phyloP scores from a whole-genome alignment of 352 stramenopile genomes.

The Globisporangium mamillatum region DNA sequence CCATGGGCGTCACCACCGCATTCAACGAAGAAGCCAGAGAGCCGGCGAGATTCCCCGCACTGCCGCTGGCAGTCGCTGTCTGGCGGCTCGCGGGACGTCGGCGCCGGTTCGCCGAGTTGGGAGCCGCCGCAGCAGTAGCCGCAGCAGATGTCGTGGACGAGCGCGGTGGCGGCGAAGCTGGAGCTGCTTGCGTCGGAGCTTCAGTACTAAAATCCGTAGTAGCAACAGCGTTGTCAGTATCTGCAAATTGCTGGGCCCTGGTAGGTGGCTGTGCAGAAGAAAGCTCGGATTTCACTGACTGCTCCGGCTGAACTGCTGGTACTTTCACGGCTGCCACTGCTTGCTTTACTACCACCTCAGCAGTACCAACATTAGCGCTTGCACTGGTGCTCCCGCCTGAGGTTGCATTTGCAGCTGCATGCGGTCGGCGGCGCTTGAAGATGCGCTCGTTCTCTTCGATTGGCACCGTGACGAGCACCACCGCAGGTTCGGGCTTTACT shows the following conservation, averaged over 20 bases:
- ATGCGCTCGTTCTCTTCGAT: slow-evolving; percentile 5
- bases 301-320: not conserved
- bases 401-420: not conserved
- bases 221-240: not conserved
- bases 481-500: not conserved
- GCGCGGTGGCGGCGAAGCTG: not conserved
- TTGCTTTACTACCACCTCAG: not conserved
- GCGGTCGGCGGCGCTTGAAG: slow-evolving; percentile 7
- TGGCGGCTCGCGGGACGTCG: slow-evolving; percentile 9
- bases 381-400: not conserved
- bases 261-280: not conserved
- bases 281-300: not conserved
- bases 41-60: not conserved
- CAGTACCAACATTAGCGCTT: not conserved
- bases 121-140: not conserved
- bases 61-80: not conserved
- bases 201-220: not conserved
- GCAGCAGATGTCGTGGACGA: not conserved
- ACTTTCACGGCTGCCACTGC: not conserved
- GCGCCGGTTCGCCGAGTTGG: slow-evolving; percentile 5
- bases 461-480: not conserved
- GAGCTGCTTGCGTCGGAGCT: not conserved
- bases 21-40: not conserved
- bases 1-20: slow-evolving; percentile 13
- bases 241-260: not conserved